Percentiles rank a stretch among this genome's conserved stretches.
Evolutionary conservation across 192 early-diverging fungal species (phyloP).

Genomic region (Phycomyces nitens): DNA sequence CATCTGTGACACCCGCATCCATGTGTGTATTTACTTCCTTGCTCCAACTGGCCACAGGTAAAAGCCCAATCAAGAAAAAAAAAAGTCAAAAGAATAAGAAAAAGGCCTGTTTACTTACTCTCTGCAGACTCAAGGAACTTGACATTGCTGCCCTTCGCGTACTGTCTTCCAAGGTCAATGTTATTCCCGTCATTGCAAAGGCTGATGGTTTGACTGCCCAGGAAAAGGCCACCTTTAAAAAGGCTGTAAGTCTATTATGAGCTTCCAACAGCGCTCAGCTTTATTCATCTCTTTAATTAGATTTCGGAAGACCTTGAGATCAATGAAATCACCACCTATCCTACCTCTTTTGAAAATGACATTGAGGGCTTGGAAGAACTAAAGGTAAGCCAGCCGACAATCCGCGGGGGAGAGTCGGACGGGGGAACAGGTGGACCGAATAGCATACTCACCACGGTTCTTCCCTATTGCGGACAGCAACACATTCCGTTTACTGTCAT

Average conservation of each 20-base stretch:
- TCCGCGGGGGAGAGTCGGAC: neutral
- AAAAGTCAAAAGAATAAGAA: neutral
- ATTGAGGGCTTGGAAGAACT: slow-evolving; percentile 45
- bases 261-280: neutral
- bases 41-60: slow-evolving; percentile 90
- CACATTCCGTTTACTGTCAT: slow-evolving; percentile 81
- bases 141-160: slow-evolving; percentile 67
- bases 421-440: neutral
- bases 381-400: slow-evolving; percentile 37
- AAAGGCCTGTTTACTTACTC: too few relatives aligned
- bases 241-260: slow-evolving; percentile 46
- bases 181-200: slow-evolving; percentile 84
- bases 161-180: slow-evolving; percentile 70
- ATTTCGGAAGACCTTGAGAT: slow-evolving; percentile 62
- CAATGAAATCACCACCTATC: slow-evolving; percentile 67
- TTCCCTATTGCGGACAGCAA: slow-evolving; percentile 36
- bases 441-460: slow-evolving; percentile 4
- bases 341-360: slow-evolving; percentile 62
- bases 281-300: slow-evolving; percentile 26
- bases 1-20: slow-evolving; percentile 87
- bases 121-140: slow-evolving; percentile 50
- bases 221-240: slow-evolving; percentile 64
- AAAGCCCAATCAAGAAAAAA: neutral
- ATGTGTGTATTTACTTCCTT: slow-evolving; percentile 97
- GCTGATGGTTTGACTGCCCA: slow-evolving; percentile 70